Evolutionary conservation across 139 green algal genomes (phyloP).

Genomic region (Chlorella sp.): DNA sequence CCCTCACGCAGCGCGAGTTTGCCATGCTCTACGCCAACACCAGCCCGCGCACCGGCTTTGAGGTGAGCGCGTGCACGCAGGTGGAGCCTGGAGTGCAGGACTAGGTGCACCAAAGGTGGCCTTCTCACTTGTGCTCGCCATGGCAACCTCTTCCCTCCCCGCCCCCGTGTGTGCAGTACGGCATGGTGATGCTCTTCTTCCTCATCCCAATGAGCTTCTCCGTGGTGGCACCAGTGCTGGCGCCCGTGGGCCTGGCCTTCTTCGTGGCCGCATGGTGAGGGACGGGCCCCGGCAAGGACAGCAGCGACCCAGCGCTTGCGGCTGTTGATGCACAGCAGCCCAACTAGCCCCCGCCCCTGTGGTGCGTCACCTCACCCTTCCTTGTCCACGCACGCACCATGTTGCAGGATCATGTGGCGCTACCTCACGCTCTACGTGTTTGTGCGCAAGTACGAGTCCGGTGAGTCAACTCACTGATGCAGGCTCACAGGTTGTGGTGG

Average conservation of each 20-base stretch:
- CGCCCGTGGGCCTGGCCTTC: conserved; percentile 51
- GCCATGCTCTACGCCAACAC: neutral
- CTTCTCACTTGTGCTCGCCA: no score
- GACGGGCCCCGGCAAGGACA: neutral
- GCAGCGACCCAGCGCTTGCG: no score
- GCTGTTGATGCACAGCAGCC: no score
- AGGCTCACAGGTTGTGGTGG: no score
- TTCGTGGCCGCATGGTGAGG: conserved; percentile 29
- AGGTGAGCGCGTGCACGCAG: neutral
- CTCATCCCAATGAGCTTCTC: conserved; percentile 39
- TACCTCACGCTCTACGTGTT: conserved; percentile 51
- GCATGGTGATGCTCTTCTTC: conserved; percentile 45
- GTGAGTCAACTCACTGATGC: no score
- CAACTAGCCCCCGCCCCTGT: no score
- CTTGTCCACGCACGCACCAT: no score
- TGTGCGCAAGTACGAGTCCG: conserved; percentile 54
- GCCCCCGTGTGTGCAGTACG: conserved; percentile 6
- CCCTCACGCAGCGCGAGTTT: neutral
- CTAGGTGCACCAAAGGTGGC: no score
- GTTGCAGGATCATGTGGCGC: conserved; percentile 31
- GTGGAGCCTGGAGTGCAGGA: neutral
- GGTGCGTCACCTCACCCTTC: no score
- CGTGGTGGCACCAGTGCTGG: conserved; percentile 59
- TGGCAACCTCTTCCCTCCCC: no score
- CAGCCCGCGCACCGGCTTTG: neutral